A percentile compares a stretch with the other conserved stretches of the same genome.
Conservation (phyloP, 305 asterid species). For the Rubia tinctorum region DNA sequence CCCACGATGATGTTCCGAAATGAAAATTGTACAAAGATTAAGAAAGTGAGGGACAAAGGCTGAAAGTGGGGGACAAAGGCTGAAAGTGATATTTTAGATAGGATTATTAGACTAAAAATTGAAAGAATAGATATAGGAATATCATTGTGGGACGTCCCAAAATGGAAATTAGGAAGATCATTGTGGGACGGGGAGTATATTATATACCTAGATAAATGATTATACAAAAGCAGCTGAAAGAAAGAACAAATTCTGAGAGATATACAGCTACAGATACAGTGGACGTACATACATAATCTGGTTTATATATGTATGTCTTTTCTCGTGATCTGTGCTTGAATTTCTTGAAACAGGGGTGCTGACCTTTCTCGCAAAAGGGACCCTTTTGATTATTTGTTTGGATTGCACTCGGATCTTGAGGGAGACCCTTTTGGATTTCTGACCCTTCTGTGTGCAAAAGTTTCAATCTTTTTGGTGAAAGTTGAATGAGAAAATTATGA, state of each 20-base stretch:
- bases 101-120: too few species aligned
- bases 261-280: background rate
- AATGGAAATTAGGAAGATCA: too few species aligned
- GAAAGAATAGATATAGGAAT: too few species aligned
- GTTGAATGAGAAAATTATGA: conserved; percentile 43
- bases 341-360: conserved; percentile 23
- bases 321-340: conserved; percentile 32
- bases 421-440: conserved; percentile 18
- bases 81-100: too few species aligned
- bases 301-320: conserved; percentile 10
- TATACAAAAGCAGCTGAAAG: background rate
- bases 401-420: conserved; percentile 11
- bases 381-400: conserved; percentile 22
- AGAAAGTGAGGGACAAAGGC: too few species aligned
- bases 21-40: too few species aligned
- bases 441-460: conserved; percentile 20
- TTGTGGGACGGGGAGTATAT: too few species aligned
- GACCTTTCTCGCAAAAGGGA: conserved; percentile 22
- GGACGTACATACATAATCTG: background rate
- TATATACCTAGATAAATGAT: background rate
- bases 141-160: too few species aligned
- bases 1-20: too few species aligned
- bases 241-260: background rate
- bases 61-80: too few species aligned
- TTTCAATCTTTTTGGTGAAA: conserved; percentile 27